phyloP scores from a whole-genome alignment of 2,329 filamentous ascomycete genomes.

The Penicillium corylophilum region DNA sequence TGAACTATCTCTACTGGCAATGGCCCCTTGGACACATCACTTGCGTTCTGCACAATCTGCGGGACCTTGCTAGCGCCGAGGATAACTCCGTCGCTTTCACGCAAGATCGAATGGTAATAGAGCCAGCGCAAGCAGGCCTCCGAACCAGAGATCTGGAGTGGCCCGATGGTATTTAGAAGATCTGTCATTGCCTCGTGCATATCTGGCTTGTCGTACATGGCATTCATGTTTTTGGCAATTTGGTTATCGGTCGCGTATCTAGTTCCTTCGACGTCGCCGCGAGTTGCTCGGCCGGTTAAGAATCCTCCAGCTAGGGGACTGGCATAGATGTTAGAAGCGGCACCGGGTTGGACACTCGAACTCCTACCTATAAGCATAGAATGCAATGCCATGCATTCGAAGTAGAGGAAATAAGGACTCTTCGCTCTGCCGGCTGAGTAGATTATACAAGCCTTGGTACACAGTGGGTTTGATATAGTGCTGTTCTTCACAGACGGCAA shows the following conservation, averaged over 20 bases:
- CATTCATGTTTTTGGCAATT: constrained; percentile 22
- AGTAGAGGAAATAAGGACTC: constrained; percentile 37
- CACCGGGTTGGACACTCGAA: neutral
- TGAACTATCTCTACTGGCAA: constrained; percentile 24
- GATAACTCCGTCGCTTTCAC: constrained; percentile 32
- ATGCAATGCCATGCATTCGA: constrained; percentile 35
- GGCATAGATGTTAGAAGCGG: too few species aligned
- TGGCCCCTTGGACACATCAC: constrained; percentile 31
- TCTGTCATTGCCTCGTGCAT: constrained; percentile 31
- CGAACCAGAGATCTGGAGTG: constrained; percentile 26
- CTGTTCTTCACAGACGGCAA: constrained; percentile 35
- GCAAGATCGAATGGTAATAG: constrained; percentile 31
- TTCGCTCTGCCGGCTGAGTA: constrained; percentile 39
- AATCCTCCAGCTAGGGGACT: constrained; percentile 39
- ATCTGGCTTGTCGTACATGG: constrained; percentile 30
- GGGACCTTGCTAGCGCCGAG: constrained; percentile 34
- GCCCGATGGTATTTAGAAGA: constrained; percentile 28
- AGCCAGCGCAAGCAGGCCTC: constrained; percentile 41
- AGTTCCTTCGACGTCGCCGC: constrained; percentile 10
- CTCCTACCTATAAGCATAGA: constrained; percentile 44
- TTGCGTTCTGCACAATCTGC: constrained; percentile 34
- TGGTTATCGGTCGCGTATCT: constrained; percentile 30
- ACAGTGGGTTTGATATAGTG: constrained; percentile 38
- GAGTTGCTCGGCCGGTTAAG: constrained; percentile 16
- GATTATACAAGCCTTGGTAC: constrained; percentile 45